These are phyloP conservation scores for Salvia splendens DNA, from an alignment of 257 asterid species.

Conservation along the genomic window DNA sequence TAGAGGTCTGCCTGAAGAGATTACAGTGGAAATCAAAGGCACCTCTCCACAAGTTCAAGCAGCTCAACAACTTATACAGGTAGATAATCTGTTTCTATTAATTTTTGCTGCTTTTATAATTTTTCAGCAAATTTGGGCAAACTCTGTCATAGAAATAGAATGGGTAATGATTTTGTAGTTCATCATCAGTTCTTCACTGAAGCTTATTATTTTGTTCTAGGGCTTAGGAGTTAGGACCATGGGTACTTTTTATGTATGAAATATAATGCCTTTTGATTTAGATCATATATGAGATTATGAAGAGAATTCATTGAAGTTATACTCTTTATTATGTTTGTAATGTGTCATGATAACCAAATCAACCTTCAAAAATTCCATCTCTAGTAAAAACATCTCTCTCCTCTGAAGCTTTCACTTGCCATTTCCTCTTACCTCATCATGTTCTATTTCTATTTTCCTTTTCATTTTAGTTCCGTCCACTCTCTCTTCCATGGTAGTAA, in stretches of 20 bases:
- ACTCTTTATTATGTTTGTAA: not conserved
- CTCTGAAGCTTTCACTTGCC: not conserved
- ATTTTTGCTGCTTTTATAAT: not conserved
- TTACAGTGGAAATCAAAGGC: conserved; percentile 87
- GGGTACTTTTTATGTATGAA: not conserved
- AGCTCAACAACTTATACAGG: conserved; percentile 89
- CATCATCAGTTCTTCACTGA: not conserved
- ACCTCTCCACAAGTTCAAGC: conserved; percentile 75
- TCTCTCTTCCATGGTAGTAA: not conserved
- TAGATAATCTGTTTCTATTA: conserved; percentile 25
- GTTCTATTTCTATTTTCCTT: not conserved
- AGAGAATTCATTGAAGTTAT: not conserved
- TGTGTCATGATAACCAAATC: not conserved
- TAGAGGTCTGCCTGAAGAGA: conserved; percentile 67
- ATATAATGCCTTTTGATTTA: not conserved
- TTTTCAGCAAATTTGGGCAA: not conserved
- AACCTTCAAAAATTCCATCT: not conserved
- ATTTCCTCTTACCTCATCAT: not conserved
- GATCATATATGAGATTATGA: not conserved
- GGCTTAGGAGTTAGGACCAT: conserved; percentile 1
- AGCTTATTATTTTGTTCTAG: not conserved
- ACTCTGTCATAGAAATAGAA: not conserved
- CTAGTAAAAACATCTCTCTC: not conserved
- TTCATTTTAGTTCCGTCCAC: not conserved
- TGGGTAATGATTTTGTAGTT: conserved; percentile 11